phyloP scores from a whole-genome alignment of 1,284 basidiomycete species.

The Rhodotorula sp. region DNA sequence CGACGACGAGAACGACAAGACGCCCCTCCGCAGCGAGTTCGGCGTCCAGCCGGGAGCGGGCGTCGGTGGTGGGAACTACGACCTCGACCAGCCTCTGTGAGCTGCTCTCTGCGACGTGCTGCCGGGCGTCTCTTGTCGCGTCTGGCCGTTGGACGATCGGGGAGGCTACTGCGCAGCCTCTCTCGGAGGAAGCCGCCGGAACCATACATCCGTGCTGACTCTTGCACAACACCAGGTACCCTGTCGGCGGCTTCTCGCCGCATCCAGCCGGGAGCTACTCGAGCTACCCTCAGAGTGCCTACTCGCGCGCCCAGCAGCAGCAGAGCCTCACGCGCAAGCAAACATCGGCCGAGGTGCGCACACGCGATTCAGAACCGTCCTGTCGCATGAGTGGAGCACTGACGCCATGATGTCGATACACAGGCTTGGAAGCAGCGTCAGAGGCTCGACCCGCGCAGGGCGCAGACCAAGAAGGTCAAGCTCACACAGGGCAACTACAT shows the following conservation, averaged over 20 bases:
- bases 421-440: constrained; percentile 45
- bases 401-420: not conserved
- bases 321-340: constrained; percentile 22
- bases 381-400: not conserved
- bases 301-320: not conserved
- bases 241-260: constrained; percentile 17
- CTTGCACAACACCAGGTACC: not conserved
- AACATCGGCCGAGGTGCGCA: constrained; percentile 32
- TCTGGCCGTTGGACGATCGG: too few relatives aligned
- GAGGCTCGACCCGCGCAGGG: constrained; percentile 49
- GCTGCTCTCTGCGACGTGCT: not conserved
- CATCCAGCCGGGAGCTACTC: constrained; percentile 16
- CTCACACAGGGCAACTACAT: constrained; percentile 87
- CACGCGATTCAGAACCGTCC: too few relatives aligned
- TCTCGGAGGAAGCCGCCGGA: too few relatives aligned
- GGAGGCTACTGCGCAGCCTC: too few relatives aligned
- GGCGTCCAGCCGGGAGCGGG: too few relatives aligned
- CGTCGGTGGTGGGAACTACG: constrained; percentile 6
- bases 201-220: not conserved
- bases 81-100: constrained; percentile 29
- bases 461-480: constrained; percentile 72
- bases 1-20: constrained; percentile 32
- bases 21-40: constrained; percentile 25
- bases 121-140: too few relatives aligned
- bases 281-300: not conserved